These are phyloP conservation scores for Aspergillus fischeri DNA, from an alignment of 2,329 filamentous ascomycete genomes.

Conservation along the genomic window DNA sequence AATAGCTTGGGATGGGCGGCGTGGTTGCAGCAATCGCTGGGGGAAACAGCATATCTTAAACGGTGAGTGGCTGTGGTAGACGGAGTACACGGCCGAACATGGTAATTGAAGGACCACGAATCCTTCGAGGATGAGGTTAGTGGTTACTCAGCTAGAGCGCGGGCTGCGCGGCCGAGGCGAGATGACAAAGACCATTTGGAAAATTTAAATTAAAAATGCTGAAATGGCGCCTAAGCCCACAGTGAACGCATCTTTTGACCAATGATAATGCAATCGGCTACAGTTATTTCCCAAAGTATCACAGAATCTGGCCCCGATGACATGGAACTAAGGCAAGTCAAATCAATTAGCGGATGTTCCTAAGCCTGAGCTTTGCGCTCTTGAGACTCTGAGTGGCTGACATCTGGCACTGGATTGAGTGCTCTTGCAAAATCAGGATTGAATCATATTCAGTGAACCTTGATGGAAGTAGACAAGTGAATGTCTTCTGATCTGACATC, in stretches of 20 bases:
- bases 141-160: too few relatives aligned
- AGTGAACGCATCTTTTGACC: not conserved
- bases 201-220: too few relatives aligned
- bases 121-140: too few relatives aligned
- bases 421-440: not conserved
- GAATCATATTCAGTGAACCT: not conserved
- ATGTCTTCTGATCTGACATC: slow-evolving; percentile 3
- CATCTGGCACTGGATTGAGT: slow-evolving; percentile 8
- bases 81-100: not conserved
- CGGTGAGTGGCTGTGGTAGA: not conserved
- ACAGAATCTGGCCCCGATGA: slow-evolving; percentile 9
- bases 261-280: not conserved
- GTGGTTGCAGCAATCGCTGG: too few relatives aligned
- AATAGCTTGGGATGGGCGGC: too few relatives aligned
- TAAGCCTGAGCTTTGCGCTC: slow-evolving; percentile 1
- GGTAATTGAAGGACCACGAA: too few relatives aligned
- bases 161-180: not conserved
- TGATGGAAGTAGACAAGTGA: not conserved
- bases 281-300: not conserved
- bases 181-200: not conserved
- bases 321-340: slow-evolving; percentile 21
- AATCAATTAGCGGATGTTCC: slow-evolving; percentile 13
- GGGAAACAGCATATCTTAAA: not conserved
- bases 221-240: not conserved
- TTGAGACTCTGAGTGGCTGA: slow-evolving; percentile 1